A percentile compares a stretch with the other conserved stretches of the same genome.
These are phyloP conservation scores for Solanum chaucha DNA, from an alignment of 257 asterid genomes.

Conservation along the genomic window DNA sequence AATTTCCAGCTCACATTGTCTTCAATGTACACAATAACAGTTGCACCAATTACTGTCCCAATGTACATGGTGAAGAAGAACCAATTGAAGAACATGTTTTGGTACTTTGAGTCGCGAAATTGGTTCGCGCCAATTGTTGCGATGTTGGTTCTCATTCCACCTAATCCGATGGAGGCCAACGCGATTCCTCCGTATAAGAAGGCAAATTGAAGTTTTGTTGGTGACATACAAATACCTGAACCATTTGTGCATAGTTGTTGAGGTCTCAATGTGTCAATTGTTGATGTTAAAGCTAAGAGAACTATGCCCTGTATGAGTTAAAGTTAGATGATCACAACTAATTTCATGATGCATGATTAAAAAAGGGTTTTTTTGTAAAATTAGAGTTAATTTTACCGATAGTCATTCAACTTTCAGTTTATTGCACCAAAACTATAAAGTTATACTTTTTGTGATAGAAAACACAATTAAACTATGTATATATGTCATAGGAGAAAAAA, in stretches of 20 bases:
- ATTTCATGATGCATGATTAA: not conserved
- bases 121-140: slow-evolving; percentile 18
- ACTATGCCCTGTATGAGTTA: slow-evolving; percentile 9
- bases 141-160: not conserved
- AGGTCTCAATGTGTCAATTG: slow-evolving; percentile 5
- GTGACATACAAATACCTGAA: not conserved
- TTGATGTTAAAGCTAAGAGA: not conserved
- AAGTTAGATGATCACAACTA: not conserved
- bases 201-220: slow-evolving; percentile 1
- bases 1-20: slow-evolving; percentile 13
- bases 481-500: not conserved
- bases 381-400: not conserved
- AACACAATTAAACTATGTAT: not conserved
- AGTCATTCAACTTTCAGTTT: not conserved
- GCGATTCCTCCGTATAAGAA: slow-evolving; percentile 4
- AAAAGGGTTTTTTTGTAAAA: not conserved
- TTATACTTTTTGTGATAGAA: not conserved
- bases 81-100: slow-evolving; percentile 17
- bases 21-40: slow-evolving; percentile 13
- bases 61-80: slow-evolving; percentile 4
- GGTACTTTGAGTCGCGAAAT: slow-evolving; percentile 3
- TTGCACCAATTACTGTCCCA: not conserved
- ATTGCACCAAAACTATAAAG: not conserved
- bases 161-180: slow-evolving; percentile 5
- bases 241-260: slow-evolving; percentile 1